These are phyloP conservation scores for Wickerhamiella galacta DNA, from an alignment of 805 yeast genomes.

Conservation along the genomic window DNA sequence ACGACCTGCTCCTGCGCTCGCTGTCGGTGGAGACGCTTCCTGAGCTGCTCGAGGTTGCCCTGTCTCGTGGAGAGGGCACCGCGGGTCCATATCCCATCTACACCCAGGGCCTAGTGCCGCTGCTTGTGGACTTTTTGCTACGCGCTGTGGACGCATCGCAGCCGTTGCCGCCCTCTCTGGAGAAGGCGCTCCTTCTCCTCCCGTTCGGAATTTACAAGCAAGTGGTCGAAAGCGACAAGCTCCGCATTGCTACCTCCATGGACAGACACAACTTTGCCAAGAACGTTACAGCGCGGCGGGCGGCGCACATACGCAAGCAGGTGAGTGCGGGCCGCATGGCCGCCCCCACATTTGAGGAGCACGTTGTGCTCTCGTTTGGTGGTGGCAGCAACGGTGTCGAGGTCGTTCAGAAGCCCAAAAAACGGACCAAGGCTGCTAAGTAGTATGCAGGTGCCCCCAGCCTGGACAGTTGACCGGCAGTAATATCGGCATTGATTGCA, in stretches of 20 bases:
- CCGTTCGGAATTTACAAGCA: constrained; percentile 19
- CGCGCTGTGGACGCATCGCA: constrained; percentile 7
- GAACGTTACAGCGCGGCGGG: not conserved
- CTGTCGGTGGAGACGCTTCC: constrained; percentile 12
- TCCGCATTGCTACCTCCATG: constrained; percentile 17
- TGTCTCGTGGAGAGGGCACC: constrained; percentile 1
- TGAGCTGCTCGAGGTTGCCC: constrained; percentile 15
- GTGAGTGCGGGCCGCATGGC: constrained; percentile 10
- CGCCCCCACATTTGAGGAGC: constrained; percentile 15
- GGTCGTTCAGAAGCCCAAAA: constrained; percentile 4
- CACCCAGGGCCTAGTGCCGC: constrained; percentile 14
- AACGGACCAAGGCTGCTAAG: not conserved
- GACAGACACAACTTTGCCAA: constrained; percentile 16
- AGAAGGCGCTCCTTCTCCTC: constrained; percentile 8
- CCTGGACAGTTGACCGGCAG: no score
- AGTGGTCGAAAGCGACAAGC: constrained; percentile 17
- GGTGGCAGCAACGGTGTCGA: constrained; percentile 21
- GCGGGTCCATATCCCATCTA: constrained; percentile 15
- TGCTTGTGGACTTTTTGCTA: constrained; percentile 13
- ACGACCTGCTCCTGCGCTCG: constrained; percentile 8
- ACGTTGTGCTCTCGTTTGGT: constrained; percentile 23
- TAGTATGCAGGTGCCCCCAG: not conserved
- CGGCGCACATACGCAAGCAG: not conserved
- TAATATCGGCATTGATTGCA: no score
- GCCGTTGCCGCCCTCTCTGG: constrained; percentile 1